Evolutionary conservation across 805 yeast genomes (phyloP).

Genomic region (Sugiyamaella valdiviana): DNA sequence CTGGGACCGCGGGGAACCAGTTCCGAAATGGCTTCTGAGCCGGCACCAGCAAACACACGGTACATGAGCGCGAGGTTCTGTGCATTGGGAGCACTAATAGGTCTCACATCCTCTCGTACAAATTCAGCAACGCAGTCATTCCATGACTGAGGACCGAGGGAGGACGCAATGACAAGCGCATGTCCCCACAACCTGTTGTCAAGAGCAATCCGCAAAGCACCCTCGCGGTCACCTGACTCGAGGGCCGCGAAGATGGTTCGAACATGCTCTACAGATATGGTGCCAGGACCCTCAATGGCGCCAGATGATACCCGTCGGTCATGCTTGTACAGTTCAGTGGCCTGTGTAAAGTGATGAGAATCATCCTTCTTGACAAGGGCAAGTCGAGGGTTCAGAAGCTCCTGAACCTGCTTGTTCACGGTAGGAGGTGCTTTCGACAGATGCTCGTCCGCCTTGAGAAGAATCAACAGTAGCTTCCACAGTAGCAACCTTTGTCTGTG

Average conservation of each 20-base stretch:
- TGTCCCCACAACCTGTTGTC: constrained; percentile 67
- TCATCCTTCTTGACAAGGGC: constrained; percentile 15
- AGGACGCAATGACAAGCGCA: constrained; percentile 63
- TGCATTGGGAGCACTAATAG: constrained; percentile 32
- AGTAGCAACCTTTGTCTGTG: constrained; percentile 27
- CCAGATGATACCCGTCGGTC: constrained; percentile 13
- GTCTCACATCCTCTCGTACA: constrained; percentile 42
- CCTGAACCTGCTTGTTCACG: constrained; percentile 16
- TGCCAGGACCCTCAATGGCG: constrained; percentile 4
- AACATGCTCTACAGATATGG: constrained; percentile 17
- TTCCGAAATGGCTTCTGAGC: constrained; percentile 46
- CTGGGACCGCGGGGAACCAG: constrained; percentile 33
- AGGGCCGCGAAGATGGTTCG: constrained; percentile 15
- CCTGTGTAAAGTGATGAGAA: constrained; percentile 20
- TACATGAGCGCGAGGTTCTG: constrained; percentile 49
- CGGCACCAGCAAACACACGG: constrained; percentile 59
- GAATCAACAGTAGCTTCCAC: constrained; percentile 31
- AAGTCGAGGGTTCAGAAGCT: constrained; percentile 23
- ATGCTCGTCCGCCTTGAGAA: constrained; percentile 32
- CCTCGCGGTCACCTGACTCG: constrained; percentile 52
- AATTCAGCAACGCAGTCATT: constrained; percentile 52
- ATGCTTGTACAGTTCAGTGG: constrained; percentile 23
- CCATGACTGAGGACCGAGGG: constrained; percentile 59
- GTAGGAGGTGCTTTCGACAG: constrained; percentile 28
- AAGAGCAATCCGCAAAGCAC: constrained; percentile 59